Evolutionary conservation across 371 early-diverging fungal species (phyloP).

Genomic region (Funneliformis caledonium): DNA sequence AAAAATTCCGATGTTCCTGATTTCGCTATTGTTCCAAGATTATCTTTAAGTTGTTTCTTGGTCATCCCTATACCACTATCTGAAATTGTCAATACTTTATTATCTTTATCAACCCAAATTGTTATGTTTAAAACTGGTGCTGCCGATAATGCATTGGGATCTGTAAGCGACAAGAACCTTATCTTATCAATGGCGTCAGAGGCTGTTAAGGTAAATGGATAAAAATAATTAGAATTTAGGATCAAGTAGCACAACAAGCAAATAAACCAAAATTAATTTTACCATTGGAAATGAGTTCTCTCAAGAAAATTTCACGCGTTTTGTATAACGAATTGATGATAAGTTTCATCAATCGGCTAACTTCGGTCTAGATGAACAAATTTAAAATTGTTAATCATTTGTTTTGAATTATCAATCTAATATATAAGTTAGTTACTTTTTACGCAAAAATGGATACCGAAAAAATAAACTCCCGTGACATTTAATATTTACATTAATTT

Average conservation of each 20-base stretch:
- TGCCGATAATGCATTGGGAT: conserved; percentile 60
- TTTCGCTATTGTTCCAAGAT: conserved; percentile 97
- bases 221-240: not conserved
- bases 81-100: conserved; percentile 75
- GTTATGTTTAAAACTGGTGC: conserved; percentile 72
- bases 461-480: too few relatives aligned
- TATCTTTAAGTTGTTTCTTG: conserved; percentile 82
- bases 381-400: not conserved
- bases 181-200: conserved; percentile 97
- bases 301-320: conserved; percentile 87
- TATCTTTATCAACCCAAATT: conserved; percentile 72
- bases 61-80: conserved; percentile 99
- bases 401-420: too few relatives aligned
- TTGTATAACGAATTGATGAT: conserved; percentile 92
- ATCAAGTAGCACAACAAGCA: not conserved
- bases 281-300: conserved; percentile 96
- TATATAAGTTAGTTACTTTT: not conserved
- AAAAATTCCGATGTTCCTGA: conserved; percentile 88
- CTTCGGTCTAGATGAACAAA: conserved; percentile 66
- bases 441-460: not conserved
- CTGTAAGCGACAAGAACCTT: conserved; percentile 76
- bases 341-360: conserved; percentile 85
- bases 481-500: not conserved
- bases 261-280: not conserved
- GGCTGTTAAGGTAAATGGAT: conserved; percentile 39